Base-by-base conservation (phyloP, 306 rosid species). In the Macrotyloma uniflorum region DNA sequence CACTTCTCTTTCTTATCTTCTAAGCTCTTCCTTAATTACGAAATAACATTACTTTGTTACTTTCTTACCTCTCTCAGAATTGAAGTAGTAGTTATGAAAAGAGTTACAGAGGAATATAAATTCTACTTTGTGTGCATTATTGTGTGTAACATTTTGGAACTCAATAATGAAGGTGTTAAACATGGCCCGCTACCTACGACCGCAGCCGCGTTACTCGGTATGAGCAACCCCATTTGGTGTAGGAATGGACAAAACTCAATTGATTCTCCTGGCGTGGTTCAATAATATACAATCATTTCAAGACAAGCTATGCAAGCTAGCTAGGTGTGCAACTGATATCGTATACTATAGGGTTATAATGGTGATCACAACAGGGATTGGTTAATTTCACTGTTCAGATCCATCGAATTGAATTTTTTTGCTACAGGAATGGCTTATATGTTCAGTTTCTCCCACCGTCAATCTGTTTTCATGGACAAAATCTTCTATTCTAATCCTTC, bases 181-280 rank as follows among this genome's bases (percentile, higher is more conserved):
- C 24, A 50, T 64, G 82, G 75, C 79, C 83, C 68, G 62, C 49
- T 45, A 10, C 47, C 51, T 64, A 33, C 75, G 81, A 82, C 85
- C 72, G 68, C 47, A 49, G 73, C 85, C 76, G 76, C 65, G 36
- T 72, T 11, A 72, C 36, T 53, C 50, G 76, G 76, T 72, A 72
- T 4, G 22, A 36, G 43, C 1, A 36, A 53, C 78, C 45, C 74
- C 58, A 80, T 80, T 82, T 40, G 69, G 74, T 43, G 11, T 38
- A 15, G 20, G 32, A 51, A 66, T 77, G 63, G 82, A 77, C 82
- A 77, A 83, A 77, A 45, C 15, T 26, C 51, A 40, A 23, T 45
- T 77, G 72, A 53, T 71, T 82, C 79, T 72, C 51, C 5, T 40
- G 38, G 70, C 65, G 49, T 57, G 69, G 6, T 53, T 72, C 68